A percentile compares a stretch with the other conserved stretches of the same genome.
Evolutionary conservation across 2,329 filamentous ascomycete species (phyloP).

Genomic region (Epichloe gansuensis): DNA sequence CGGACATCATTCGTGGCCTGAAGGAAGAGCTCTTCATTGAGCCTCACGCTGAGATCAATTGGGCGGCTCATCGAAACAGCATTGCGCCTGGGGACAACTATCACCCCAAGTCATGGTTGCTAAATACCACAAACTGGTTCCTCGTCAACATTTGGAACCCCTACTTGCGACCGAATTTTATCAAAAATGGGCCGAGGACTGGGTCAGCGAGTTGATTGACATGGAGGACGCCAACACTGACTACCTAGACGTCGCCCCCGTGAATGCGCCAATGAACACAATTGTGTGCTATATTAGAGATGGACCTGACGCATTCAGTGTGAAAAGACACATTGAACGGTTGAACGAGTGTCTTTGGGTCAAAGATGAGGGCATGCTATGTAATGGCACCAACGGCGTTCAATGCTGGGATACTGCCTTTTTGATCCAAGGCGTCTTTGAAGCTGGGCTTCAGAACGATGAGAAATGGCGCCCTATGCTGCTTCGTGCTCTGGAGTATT

Average conservation of each 20-base stretch:
- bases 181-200: conserved; percentile 66
- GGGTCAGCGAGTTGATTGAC: conserved; percentile 70
- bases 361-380: conserved; percentile 82
- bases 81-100: conserved; percentile 78
- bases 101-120: conserved; percentile 76
- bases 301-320: conserved; percentile 59
- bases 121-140: conserved; percentile 68
- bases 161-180: conserved; percentile 52
- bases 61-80: conserved; percentile 65
- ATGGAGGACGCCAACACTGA: conserved; percentile 92
- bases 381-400: conserved; percentile 95
- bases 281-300: conserved; percentile 75
- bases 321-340: conserved; percentile 67
- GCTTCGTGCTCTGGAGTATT: conserved; percentile 65
- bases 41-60: conserved; percentile 67
- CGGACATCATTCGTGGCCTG: conserved; percentile 58
- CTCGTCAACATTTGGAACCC: conserved; percentile 72
- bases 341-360: conserved; percentile 85
- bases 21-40: conserved; percentile 74
- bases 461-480: conserved; percentile 75
- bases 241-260: conserved; percentile 74
- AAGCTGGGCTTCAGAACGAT: conserved; percentile 66
- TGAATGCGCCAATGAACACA: conserved; percentile 86
- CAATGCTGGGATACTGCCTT: conserved; percentile 97
- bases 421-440: conserved; percentile 68